phyloP scores from a whole-genome alignment of 2,329 filamentous ascomycete species.

The Penicillium palitans region DNA sequence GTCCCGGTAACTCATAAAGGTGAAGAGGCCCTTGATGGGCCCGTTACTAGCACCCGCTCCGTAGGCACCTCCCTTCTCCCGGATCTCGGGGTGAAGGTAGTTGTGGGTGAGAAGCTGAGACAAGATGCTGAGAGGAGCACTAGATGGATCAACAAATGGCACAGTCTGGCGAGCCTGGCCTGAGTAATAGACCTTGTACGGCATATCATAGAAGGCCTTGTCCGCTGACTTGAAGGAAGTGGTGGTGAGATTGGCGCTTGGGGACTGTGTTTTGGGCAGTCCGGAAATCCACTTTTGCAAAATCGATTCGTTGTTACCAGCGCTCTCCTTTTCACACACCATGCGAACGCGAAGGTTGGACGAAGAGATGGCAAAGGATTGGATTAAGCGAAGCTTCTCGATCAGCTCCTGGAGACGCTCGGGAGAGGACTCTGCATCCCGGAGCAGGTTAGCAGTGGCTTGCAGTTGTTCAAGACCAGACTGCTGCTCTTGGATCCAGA shows the following conservation, averaged over 20 bases:
- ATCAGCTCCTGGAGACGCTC: conserved; percentile 75
- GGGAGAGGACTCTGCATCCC: conserved; percentile 66
- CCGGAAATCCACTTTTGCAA: conserved; percentile 69
- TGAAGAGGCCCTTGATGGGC: conserved; percentile 79
- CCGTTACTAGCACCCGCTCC: conserved; percentile 85
- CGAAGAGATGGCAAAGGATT: conserved; percentile 70
- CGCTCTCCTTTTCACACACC: conserved; percentile 78
- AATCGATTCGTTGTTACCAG: conserved; percentile 66
- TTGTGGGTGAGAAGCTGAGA: conserved; percentile 94
- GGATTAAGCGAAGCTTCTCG: conserved; percentile 79
- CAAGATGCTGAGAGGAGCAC: conserved; percentile 82
- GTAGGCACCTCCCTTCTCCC: conserved; percentile 96
- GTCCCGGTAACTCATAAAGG: conserved; percentile 95
- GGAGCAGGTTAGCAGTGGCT: conserved; percentile 70
- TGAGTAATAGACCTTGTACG: conserved; percentile 97
- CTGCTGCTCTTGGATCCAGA: conserved; percentile 78
- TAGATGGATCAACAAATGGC: conserved; percentile 73
- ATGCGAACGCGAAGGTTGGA: conserved; percentile 74
- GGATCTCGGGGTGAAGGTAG: conserved; percentile 93
- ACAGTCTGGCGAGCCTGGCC: conserved; percentile 78
- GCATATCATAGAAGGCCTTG: conserved; percentile 88
- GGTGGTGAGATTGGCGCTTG: conserved; percentile 35
- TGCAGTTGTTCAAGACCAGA: conserved; percentile 87
- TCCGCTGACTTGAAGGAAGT: conserved; percentile 40
- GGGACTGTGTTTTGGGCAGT: conserved; percentile 51